A percentile compares a stretch with the other conserved stretches of the same genome.
phyloP scores from a whole-genome alignment of 2,329 filamentous ascomycete genomes.

The Ilyonectria mors-panacis region DNA sequence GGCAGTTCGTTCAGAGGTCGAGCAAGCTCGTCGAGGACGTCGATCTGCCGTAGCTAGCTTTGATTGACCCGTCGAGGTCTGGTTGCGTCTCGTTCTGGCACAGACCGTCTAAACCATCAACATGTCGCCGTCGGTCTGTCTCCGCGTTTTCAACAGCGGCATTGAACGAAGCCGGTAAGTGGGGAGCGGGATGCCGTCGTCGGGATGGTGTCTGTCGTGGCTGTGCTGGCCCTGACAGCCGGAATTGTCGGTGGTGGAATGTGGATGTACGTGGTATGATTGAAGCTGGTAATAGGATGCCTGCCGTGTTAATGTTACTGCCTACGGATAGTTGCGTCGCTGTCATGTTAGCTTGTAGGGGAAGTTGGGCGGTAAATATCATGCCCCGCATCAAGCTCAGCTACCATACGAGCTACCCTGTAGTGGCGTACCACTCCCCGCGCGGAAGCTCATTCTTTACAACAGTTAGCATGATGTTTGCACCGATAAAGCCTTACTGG shows the following conservation, averaged over 20 bases:
- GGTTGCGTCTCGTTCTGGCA: constrained; percentile 30
- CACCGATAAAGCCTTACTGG: neutral
- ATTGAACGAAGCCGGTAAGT: constrained; percentile 29
- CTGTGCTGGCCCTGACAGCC: neutral
- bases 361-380: constrained; percentile 26
- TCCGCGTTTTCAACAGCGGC: constrained; percentile 29
- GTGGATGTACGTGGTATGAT: constrained; percentile 15
- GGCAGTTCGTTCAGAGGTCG: constrained; percentile 2
- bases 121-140: constrained; percentile 40
- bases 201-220: neutral
- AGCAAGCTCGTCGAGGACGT: neutral
- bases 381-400: constrained; percentile 30
- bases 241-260: constrained; percentile 7
- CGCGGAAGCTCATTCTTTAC: neutral
- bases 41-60: neutral
- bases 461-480: no score
- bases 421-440: neutral
- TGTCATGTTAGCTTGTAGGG: constrained; percentile 25
- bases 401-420: constrained; percentile 38
- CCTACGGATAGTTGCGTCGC: constrained; percentile 7
- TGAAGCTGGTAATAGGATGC: constrained; percentile 2
- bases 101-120: constrained; percentile 36
- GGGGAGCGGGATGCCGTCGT: constrained; percentile 2
- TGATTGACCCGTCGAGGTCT: constrained; percentile 19
- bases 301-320: constrained; percentile 16